phyloP scores from a whole-genome alignment of 164 flowering plant species.

The grape (Vitis vinifera) region ASM3070453v1 NC_081819.1:16228001-16228500 shows the following conservation, averaged over 20 bases:
- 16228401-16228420: slow-evolving; percentile 66
- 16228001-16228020: background rate
- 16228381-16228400: slow-evolving; percentile 76
- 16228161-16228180: slow-evolving; percentile 36
- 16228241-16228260: slow-evolving; percentile 56
- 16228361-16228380: slow-evolving; percentile 98
- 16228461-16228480: slow-evolving; percentile 88
- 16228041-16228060: slow-evolving; percentile 8
- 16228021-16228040: background rate
- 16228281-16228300: slow-evolving; percentile 61
- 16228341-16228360: slow-evolving; percentile 96
- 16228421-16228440: slow-evolving; percentile 97
- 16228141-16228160: slow-evolving; percentile 12
- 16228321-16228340: slow-evolving; percentile 68
- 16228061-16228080: background rate
- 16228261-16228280: slow-evolving; percentile 56
- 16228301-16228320: slow-evolving; percentile 56
- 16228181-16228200: slow-evolving; percentile 48
- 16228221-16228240: slow-evolving; percentile 79
- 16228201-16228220: slow-evolving; percentile 71
- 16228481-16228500: slow-evolving; percentile 94
- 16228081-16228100: slow-evolving; percentile 12
- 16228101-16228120: slow-evolving; percentile 7
- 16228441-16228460: slow-evolving; percentile 50
- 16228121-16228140: slow-evolving; percentile 3